Conservation (phyloP, 345 rosid species). For the Reutealis trisperma region DNA sequence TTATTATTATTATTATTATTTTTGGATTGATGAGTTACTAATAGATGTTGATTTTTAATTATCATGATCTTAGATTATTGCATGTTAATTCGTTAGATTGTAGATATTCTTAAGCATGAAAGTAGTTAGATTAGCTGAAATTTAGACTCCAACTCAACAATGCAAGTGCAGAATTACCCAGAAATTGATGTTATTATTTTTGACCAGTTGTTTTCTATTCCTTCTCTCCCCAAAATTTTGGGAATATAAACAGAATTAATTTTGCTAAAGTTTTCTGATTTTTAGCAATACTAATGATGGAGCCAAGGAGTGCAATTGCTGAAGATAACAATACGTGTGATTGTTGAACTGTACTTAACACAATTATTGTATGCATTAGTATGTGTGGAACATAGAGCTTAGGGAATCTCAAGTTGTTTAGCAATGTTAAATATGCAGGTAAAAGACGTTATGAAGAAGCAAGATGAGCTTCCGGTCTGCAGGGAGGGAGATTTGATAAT, state of each 20-base stretch:
- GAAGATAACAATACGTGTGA: background rate
- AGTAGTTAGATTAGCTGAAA: background rate
- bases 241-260: background rate
- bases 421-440: constrained; percentile 44
- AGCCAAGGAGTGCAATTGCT: background rate
- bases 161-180: background rate
- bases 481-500: constrained; percentile 85
- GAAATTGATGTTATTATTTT: background rate
- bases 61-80: background rate
- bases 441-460: constrained; percentile 88
- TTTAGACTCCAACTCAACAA: background rate
- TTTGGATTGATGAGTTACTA: background rate
- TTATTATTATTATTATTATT: background rate
- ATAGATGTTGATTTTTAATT: background rate
- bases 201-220: background rate
- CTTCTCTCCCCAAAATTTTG: background rate
- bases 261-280: background rate
- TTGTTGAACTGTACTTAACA: too few relatives aligned
- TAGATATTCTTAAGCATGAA: background rate
- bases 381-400: background rate
- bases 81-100: background rate
- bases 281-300: background rate
- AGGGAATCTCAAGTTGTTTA: background rate
- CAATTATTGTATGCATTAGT: background rate
- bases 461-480: constrained; percentile 86